Evolutionary conservation across 2,329 filamentous ascomycete species (phyloP).

Genomic region (Hansfordia pulvinata): DNA sequence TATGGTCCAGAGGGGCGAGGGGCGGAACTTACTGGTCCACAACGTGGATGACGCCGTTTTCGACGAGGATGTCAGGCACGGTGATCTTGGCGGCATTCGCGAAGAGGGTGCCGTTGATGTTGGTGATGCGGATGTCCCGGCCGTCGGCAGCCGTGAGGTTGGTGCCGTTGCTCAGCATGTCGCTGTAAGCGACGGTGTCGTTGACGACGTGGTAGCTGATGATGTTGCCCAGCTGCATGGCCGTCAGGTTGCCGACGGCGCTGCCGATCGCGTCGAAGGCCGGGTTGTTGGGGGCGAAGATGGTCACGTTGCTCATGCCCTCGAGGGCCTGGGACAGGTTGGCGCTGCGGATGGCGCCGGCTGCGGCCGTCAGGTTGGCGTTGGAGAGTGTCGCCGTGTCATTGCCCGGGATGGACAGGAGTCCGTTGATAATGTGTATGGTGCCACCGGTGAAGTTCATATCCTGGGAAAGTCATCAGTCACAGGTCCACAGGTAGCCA

Average conservation of each 20-base stretch:
- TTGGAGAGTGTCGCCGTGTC: conserved; percentile 24
- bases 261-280: conserved; percentile 45
- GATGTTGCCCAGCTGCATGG: conserved; percentile 32
- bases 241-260: conserved; percentile 29
- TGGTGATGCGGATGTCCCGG: conserved; percentile 28
- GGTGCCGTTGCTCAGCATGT: conserved; percentile 13
- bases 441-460: conserved; percentile 39
- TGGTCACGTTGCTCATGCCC: conserved; percentile 34
- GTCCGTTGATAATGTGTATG: conserved; percentile 36
- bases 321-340: conserved; percentile 27
- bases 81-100: conserved; percentile 37
- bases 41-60: conserved; percentile 43
- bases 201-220: conserved; percentile 52
- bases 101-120: conserved; percentile 25
- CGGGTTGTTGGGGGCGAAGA: conserved; percentile 49
- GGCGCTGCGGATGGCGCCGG: conserved; percentile 29
- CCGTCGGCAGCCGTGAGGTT: conserved; percentile 27
- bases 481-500: background rate
- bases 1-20: background rate
- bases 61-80: conserved; percentile 31
- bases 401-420: conserved; percentile 30
- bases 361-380: conserved; percentile 28
- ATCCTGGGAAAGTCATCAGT: conserved; percentile 19
- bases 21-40: conserved; percentile 34
- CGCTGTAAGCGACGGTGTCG: conserved; percentile 38